phyloP scores from a whole-genome alignment of 202 grass and related monocot genomes.

The Zoysia matrella region DNA sequence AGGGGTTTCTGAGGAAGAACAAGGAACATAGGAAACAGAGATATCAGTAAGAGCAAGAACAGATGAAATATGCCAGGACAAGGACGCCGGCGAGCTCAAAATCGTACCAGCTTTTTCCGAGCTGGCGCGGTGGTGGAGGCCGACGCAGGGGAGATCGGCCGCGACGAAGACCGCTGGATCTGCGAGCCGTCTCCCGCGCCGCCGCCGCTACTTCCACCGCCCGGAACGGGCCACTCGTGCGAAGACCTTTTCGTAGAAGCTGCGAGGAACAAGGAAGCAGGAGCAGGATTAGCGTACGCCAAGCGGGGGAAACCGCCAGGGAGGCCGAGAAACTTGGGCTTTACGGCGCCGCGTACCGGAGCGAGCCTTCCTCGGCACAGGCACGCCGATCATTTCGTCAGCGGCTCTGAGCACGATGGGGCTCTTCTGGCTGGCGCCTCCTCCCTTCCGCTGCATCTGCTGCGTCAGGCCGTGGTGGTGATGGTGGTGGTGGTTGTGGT shows the following conservation, averaged over 20 bases:
- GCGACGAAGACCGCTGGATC: slow-evolving; percentile 64
- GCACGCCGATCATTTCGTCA: too few species aligned
- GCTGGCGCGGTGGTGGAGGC: slow-evolving; percentile 53
- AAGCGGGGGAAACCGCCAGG: neutral
- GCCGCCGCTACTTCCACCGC: slow-evolving; percentile 42
- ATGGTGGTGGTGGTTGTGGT: slow-evolving; percentile 57
- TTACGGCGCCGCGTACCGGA: slow-evolving; percentile 39
- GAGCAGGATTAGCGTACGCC: slow-evolving; percentile 22
- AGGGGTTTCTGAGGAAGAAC: slow-evolving; percentile 61
- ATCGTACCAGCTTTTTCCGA: slow-evolving; percentile 81
- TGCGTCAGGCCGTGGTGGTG: slow-evolving; percentile 52
- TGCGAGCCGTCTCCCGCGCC: slow-evolving; percentile 52
- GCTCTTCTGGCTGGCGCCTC: slow-evolving; percentile 50
- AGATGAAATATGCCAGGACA: slow-evolving; percentile 10
- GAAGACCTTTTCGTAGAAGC: slow-evolving; percentile 77
- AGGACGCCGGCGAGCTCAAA: neutral
- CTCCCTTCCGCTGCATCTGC: slow-evolving; percentile 69
- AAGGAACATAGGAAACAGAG: slow-evolving; percentile 3
- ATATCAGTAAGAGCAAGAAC: slow-evolving; percentile 11
- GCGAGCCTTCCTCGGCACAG: slow-evolving; percentile 81
- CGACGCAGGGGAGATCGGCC: slow-evolving; percentile 79
- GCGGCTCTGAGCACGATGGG: slow-evolving; percentile 50
- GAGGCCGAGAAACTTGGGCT: neutral
- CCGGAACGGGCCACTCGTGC: slow-evolving; percentile 76
- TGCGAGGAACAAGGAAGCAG: slow-evolving; percentile 32